These are phyloP conservation scores for Bruguiera parviflora DNA, from an alignment of 345 rosid genomes.

Conservation along the genomic window DNA sequence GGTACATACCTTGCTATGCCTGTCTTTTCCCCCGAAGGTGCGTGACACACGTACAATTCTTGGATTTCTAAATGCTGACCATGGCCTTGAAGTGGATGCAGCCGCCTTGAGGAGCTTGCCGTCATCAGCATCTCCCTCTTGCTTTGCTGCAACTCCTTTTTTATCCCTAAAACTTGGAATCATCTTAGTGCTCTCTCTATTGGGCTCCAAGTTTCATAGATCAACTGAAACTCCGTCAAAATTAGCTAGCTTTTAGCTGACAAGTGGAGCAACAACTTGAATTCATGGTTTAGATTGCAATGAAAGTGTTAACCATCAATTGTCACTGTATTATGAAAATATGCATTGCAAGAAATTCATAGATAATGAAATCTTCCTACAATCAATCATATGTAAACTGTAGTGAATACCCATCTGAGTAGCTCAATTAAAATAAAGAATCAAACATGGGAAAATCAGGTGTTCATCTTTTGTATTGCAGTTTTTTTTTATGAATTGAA, in stretches of 20 bases:
- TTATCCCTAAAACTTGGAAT: conserved; percentile 44
- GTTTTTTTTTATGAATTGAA: not conserved
- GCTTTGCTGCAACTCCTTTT: conserved; percentile 46
- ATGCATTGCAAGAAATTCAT: too few species aligned
- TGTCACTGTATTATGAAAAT: too few species aligned
- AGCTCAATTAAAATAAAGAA: too few species aligned
- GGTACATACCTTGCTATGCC: conserved; percentile 97
- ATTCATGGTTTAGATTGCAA: not conserved
- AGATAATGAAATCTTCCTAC: too few species aligned
- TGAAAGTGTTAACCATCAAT: too few species aligned
- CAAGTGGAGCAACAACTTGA: not conserved
- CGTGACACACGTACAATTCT: conserved; percentile 86
- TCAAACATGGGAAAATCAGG: too few species aligned
- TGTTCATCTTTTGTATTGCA: not conserved
- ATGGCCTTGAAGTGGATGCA: conserved; percentile 55
- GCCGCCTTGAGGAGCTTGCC: not conserved
- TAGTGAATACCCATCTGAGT: too few species aligned
- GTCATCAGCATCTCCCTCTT: conserved; percentile 39
- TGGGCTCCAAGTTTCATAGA: conserved; percentile 2
- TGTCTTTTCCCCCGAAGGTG: conserved; percentile 90
- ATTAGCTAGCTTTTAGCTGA: not conserved
- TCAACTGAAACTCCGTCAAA: not conserved
- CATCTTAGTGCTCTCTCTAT: conserved; percentile 48
- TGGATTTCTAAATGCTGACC: conserved; percentile 90
- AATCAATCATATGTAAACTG: too few species aligned